Conservation (phyloP, 2,329 filamentous ascomycete genomes). For the Ceratocystis variospora region DNA sequence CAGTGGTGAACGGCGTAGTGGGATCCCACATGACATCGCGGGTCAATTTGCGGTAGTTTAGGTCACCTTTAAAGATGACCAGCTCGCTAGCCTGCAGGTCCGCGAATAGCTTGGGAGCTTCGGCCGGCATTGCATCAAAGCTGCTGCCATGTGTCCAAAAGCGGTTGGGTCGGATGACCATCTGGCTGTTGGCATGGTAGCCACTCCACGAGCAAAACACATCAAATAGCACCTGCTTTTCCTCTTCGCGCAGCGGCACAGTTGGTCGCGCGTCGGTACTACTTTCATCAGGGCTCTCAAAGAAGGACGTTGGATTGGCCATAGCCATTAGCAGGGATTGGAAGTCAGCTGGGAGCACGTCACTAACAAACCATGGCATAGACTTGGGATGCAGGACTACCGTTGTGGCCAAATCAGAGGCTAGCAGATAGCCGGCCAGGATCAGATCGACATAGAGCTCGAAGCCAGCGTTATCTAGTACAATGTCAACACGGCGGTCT, state of each 20-base stretch:
- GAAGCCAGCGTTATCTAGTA: slow-evolving; percentile 94
- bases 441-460: slow-evolving; percentile 93
- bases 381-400: slow-evolving; percentile 86
- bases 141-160: slow-evolving; percentile 87
- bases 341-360: slow-evolving; percentile 81
- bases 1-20: slow-evolving; percentile 70
- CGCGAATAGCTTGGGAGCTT: slow-evolving; percentile 52
- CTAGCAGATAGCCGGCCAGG: slow-evolving; percentile 77
- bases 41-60: slow-evolving; percentile 91
- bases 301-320: slow-evolving; percentile 64
- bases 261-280: slow-evolving; percentile 28
- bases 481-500: slow-evolving; percentile 60
- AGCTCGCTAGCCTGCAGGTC: slow-evolving; percentile 75
- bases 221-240: slow-evolving; percentile 54
- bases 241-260: slow-evolving; percentile 49
- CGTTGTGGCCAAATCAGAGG: slow-evolving; percentile 69
- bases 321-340: slow-evolving; percentile 66
- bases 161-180: slow-evolving; percentile 67
- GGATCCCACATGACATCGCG: slow-evolving; percentile 77
- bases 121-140: slow-evolving; percentile 71
- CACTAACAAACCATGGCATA: slow-evolving; percentile 96
- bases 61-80: slow-evolving; percentile 90
- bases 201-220: slow-evolving; percentile 70
- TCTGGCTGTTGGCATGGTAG: slow-evolving; percentile 69
- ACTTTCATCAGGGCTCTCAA: slow-evolving; percentile 54